A percentile compares a stretch with the other conserved stretches of the same genome.
Conservation (phyloP, 2,329 filamentous ascomycete genomes). For the Rutstroemia sp. region DNA sequence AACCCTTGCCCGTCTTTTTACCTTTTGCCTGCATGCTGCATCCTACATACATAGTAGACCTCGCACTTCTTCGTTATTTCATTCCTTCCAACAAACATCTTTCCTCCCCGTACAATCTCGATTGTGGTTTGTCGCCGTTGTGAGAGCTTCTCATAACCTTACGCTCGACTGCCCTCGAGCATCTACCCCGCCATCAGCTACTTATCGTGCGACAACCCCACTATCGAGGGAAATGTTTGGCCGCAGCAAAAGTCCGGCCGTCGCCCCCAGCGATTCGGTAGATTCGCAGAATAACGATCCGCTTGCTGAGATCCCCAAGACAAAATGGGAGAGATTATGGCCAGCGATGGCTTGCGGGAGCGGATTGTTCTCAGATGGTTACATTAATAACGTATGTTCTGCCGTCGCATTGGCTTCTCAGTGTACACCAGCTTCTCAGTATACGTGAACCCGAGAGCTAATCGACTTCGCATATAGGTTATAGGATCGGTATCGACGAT, state of each 20-base stretch:
- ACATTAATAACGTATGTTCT: constrained; percentile 69
- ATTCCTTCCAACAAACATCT: too few relatives aligned
- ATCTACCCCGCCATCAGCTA: not conserved
- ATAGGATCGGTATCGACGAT: constrained; percentile 84
- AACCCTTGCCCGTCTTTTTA: not conserved
- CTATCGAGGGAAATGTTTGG: constrained; percentile 11
- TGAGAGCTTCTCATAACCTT: not conserved
- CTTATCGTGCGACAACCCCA: too few relatives aligned
- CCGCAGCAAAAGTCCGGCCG: constrained; percentile 9
- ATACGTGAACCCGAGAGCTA: not conserved
- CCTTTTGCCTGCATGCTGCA: too few relatives aligned
- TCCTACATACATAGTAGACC: too few relatives aligned
- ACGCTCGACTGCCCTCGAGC: not conserved
- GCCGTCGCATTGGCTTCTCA: not conserved
- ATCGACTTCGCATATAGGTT: constrained; percentile 39
- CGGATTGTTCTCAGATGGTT: constrained; percentile 85
- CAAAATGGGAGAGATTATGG: constrained; percentile 28
- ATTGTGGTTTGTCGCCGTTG: too few relatives aligned
- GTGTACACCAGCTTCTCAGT: not conserved
- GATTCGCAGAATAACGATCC: constrained; percentile 12
- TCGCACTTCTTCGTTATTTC: too few relatives aligned
- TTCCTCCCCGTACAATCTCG: too few relatives aligned
- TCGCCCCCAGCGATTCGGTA: constrained; percentile 1
- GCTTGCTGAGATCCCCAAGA: constrained; percentile 17
- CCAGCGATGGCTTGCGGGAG: constrained; percentile 81